Conservation (phyloP, 352 stramenopile species). For the Phytophthora hybrid region DNA sequence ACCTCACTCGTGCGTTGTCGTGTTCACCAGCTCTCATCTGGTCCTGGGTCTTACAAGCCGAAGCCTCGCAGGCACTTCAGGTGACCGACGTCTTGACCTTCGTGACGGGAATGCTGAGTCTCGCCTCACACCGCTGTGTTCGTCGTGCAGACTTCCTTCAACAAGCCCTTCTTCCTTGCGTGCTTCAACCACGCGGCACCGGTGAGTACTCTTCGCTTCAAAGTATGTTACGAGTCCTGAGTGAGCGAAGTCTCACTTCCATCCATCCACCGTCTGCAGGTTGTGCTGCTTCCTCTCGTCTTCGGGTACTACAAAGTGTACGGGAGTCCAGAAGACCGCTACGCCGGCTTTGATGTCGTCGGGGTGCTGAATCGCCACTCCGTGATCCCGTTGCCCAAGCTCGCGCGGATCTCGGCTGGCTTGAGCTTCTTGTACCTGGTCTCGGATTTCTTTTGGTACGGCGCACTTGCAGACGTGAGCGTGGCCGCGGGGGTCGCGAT, state of each 20-base stretch:
- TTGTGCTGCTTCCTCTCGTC: slow-evolving; percentile 49
- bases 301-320: slow-evolving; percentile 50
- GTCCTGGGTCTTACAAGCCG: slow-evolving; percentile 43
- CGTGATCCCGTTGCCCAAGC: slow-evolving; percentile 40
- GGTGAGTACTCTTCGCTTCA: slow-evolving; percentile 17
- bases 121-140: not conserved
- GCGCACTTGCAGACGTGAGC: slow-evolving; percentile 53
- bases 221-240: no score
- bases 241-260: not conserved
- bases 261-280: slow-evolving; percentile 23
- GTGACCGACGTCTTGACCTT: not conserved
- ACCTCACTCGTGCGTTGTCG: not conserved
- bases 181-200: slow-evolving; percentile 63
- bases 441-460: slow-evolving; percentile 73
- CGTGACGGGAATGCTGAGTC: no score
- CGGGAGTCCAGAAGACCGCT: slow-evolving; percentile 23
- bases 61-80: slow-evolving; percentile 42
- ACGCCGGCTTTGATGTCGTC: slow-evolving; percentile 30
- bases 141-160: slow-evolving; percentile 27
- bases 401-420: slow-evolving; percentile 48
- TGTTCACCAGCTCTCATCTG: slow-evolving; percentile 29
- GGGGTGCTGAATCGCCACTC: slow-evolving; percentile 49
- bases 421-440: slow-evolving; percentile 54
- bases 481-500: slow-evolving; percentile 59
- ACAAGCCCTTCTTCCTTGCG: slow-evolving; percentile 64